These are phyloP conservation scores for Gossypium trilobum DNA, from an alignment of 441 rosid genomes.

Conservation along the genomic window DNA sequence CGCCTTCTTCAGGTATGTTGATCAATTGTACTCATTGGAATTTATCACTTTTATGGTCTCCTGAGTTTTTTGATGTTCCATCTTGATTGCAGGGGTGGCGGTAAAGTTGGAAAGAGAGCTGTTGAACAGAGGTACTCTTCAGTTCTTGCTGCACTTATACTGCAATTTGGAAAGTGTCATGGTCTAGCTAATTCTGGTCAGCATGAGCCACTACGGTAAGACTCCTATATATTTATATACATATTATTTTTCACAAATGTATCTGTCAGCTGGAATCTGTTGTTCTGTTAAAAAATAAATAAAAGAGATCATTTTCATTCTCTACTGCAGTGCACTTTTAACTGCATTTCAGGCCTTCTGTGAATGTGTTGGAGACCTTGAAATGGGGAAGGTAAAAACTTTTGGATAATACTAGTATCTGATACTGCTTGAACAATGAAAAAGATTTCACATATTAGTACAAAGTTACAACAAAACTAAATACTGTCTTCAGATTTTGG, in stretches of 20 bases:
- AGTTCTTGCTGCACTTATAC: constrained; percentile 80
- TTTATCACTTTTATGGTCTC: constrained; percentile 15
- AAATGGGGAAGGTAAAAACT: constrained; percentile 90
- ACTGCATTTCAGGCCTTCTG: constrained; percentile 93
- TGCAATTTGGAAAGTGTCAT: constrained; percentile 92
- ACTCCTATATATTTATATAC: not conserved
- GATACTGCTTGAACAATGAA: constrained; percentile 4
- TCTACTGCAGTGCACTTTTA: constrained; percentile 68
- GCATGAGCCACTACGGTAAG: constrained; percentile 76
- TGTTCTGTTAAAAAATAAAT: constrained; percentile 9
- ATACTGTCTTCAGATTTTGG: constrained; percentile 57
- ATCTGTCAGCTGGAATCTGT: constrained; percentile 9
- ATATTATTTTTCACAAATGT: constrained; percentile 3
- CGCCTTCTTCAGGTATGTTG: constrained; percentile 77
- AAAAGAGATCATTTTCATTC: constrained; percentile 1
- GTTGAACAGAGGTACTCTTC: constrained; percentile 89
- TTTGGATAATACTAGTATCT: not conserved
- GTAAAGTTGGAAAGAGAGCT: constrained; percentile 86
- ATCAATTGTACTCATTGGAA: constrained; percentile 17
- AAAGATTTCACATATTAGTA: constrained; percentile 4
- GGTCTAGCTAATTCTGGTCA: constrained; percentile 76
- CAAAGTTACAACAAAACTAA: constrained; percentile 12
- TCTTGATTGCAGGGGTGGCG: constrained; percentile 71
- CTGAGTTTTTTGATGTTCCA: constrained; percentile 22
- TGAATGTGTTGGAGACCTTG: constrained; percentile 98